Evolutionary conservation across 2,329 filamentous ascomycete genomes (phyloP).

Genomic region (Pestalotiopsis sp.): DNA sequence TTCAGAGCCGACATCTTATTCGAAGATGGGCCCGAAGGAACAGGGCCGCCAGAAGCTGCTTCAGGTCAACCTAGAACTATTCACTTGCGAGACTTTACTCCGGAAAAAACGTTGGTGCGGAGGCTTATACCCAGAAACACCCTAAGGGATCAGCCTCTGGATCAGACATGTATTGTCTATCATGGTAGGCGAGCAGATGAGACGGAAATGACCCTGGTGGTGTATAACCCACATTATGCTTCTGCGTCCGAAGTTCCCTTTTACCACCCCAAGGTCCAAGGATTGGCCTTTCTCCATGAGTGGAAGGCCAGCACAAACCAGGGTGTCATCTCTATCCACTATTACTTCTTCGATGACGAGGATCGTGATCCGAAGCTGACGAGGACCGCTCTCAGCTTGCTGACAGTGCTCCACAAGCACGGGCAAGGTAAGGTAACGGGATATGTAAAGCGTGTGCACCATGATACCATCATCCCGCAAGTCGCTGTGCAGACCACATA

Average conservation of each 20-base stretch:
- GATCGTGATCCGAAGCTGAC: conserved; percentile 50
- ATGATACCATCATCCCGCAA: conserved; percentile 80
- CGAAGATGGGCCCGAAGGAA: conserved; percentile 43
- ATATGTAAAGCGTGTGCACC: conserved; percentile 80
- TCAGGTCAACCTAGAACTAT: conserved; percentile 36
- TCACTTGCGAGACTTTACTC: conserved; percentile 45
- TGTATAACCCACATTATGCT: conserved; percentile 77
- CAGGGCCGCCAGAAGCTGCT: conserved; percentile 28
- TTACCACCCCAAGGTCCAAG: conserved; percentile 80
- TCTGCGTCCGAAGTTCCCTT: conserved; percentile 70
- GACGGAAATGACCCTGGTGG: conserved; percentile 55
- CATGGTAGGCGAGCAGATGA: conserved; percentile 30
- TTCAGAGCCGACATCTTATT: conserved; percentile 77
- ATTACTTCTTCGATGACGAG: conserved; percentile 50
- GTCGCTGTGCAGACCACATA: conserved; percentile 82
- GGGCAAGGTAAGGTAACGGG: conserved; percentile 65
- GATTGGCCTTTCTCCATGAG: conserved; percentile 75
- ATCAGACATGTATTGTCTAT: conserved; percentile 84
- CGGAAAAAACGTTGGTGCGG: conserved; percentile 70
- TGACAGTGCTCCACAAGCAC: conserved; percentile 73
- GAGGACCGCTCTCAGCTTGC: conserved; percentile 69
- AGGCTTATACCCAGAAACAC: conserved; percentile 82
- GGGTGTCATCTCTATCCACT: conserved; percentile 62
- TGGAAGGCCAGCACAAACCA: conserved; percentile 47
- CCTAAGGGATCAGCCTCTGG: conserved; percentile 70